These are phyloP conservation scores for Penicillium sp. DNA, from an alignment of 2,329 filamentous ascomycete species.

Conservation along the genomic window DNA sequence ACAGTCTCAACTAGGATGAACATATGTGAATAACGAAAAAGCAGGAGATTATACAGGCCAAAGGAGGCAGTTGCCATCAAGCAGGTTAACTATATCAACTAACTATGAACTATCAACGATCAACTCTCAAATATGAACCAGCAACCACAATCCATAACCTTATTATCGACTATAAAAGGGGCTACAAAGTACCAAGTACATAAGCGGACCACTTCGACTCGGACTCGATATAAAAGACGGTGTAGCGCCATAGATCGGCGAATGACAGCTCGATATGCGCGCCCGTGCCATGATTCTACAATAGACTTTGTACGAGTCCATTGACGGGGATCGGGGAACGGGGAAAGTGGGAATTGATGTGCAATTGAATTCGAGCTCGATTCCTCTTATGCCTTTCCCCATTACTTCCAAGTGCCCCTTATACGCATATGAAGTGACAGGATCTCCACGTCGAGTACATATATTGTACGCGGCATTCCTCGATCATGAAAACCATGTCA, in stretches of 20 bases:
- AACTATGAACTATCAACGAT: no score
- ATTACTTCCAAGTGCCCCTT: not conserved
- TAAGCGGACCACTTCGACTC: not conserved
- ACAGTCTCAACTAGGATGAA: conserved; percentile 2
- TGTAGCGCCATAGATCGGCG: conserved; percentile 17
- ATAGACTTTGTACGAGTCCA: not conserved
- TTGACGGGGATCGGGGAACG: not conserved
- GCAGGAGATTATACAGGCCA: not conserved
- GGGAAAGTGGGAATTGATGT: not conserved
- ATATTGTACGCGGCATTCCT: no score
- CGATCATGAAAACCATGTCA: conserved; percentile 17
- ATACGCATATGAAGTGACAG: conserved; percentile 2
- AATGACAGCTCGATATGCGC: conserved; percentile 20
- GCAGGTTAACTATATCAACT: no score
- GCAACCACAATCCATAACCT: not conserved
- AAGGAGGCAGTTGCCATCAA: no score
- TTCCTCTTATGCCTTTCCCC: not conserved
- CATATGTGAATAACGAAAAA: not conserved
- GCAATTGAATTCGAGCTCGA: not conserved
- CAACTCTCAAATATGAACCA: no score
- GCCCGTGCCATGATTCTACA: conserved; percentile 19
- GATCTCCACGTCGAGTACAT: not conserved
- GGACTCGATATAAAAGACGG: conserved; percentile 15
- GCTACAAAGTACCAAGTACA: not conserved
- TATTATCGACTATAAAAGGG: not conserved